Evolutionary conservation across 176 grass and related monocot genomes (phyloP), one percentile per base, ranked within the genome.

Genomic region (Saccharum officinarum): DNA sequence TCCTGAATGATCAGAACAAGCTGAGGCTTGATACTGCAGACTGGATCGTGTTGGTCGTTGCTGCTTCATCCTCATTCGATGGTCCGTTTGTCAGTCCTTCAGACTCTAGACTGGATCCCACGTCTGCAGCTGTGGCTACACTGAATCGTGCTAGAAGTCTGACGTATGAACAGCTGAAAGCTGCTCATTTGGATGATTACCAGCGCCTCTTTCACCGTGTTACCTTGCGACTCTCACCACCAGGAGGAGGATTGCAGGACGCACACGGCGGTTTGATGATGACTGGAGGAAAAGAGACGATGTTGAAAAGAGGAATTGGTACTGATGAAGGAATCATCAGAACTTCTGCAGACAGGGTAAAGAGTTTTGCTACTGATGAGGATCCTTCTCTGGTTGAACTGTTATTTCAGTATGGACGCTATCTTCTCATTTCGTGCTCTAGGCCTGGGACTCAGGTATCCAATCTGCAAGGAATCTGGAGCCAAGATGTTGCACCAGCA

Each of bases 401-500:
- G 40, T 39, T 92, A 4, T 97, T 97, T 67, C 89, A 97, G 61
- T 97, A 92, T 82, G 94, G 94, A 31, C 87, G 94, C 36, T 97
- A 94, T 73, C 71, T 97, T 60, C 89, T 97, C n/a, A 97, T 97
- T 80, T 93, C 91, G n/a, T 88, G 89, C 82, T 94, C 94, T 15
- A 85, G 94, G 52, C 84, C 87, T 71, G 89, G 89, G 78, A 94
- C 94, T 17, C 94, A 91, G 34, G 71, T 93, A 52, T 74, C 94
- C 23, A 97, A 93, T 70, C 86, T 97, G 59, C 94, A 97, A 91
- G 91, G 91, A 63, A 94, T 97, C 71, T 92, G 94, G 94, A 97
- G 49, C 71, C 85, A 94, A 71, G 89, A 94, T 54, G 39, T 34
- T 69, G 20, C 39, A 6, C 87, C 94, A 34, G 46, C 79, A 69